phyloP scores from a whole-genome alignment of 306 rosid genomes.

The Medicago truncatula region DNA sequence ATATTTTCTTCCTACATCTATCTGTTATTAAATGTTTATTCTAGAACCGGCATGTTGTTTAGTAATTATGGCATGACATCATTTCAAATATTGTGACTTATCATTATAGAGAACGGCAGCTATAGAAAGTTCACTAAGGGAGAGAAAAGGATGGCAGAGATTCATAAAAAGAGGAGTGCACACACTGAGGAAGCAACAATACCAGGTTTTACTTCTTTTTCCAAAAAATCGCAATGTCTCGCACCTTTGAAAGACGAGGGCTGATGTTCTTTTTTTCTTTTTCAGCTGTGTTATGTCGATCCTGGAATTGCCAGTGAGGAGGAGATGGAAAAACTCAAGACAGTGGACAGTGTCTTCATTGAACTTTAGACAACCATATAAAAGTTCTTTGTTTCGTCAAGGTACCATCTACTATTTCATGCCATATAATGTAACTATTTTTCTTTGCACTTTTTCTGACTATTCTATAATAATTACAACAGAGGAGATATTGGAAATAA shows the following conservation, averaged over 20 bases:
- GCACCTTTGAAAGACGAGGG: constrained; percentile 14
- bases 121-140: constrained; percentile 65
- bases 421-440: constrained; percentile 8
- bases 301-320: constrained; percentile 69
- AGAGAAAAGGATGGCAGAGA: constrained; percentile 79
- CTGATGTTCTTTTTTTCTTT: constrained; percentile 48
- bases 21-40: constrained; percentile 1
- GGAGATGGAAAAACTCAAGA: constrained; percentile 74
- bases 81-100: constrained; percentile 39
- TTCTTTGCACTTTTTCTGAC: constrained; percentile 14
- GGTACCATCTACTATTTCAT: constrained; percentile 43
- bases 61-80: constrained; percentile 32
- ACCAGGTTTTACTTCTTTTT: constrained; percentile 63
- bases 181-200: constrained; percentile 76
- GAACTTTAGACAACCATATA: constrained; percentile 53
- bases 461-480: constrained; percentile 17
- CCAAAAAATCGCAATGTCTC: not conserved
- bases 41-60: constrained; percentile 27
- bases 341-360: constrained; percentile 68
- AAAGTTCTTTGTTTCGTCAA: constrained; percentile 27
- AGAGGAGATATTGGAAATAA: constrained; percentile 14
- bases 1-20: constrained; percentile 21
- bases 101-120: constrained; percentile 66
- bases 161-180: constrained; percentile 80
- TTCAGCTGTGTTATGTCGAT: constrained; percentile 87